Conservation (phyloP, 768 basidiomycete species). For the Boletales sp. region DNA sequence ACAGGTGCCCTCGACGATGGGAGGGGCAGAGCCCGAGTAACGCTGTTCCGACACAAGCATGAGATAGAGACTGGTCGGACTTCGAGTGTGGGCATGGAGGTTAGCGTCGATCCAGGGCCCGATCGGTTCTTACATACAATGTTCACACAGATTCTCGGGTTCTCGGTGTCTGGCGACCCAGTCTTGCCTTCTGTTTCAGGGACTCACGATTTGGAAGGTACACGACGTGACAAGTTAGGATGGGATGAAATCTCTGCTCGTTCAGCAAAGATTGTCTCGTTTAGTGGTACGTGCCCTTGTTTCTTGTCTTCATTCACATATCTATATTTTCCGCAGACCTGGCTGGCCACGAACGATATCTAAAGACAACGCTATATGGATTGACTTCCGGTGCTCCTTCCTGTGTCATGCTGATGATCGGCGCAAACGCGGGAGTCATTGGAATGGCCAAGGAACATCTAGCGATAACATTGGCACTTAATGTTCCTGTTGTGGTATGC, state of each 20-base stretch:
- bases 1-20: slow-evolving; percentile 78
- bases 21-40: slow-evolving; percentile 76
- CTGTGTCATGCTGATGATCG: slow-evolving; percentile 90
- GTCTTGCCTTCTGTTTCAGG: slow-evolving; percentile 67
- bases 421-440: slow-evolving; percentile 89
- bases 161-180: slow-evolving; percentile 69
- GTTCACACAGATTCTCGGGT: slow-evolving; percentile 74
- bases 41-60: slow-evolving; percentile 94
- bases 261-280: slow-evolving; percentile 90
- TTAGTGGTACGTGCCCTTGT: slow-evolving; percentile 57
- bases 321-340: slow-evolving; percentile 53
- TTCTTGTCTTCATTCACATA: not conserved
- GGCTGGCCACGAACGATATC: slow-evolving; percentile 91
- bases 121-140: not conserved
- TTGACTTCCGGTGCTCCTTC: slow-evolving; percentile 92
- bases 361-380: slow-evolving; percentile 93
- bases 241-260: slow-evolving; percentile 95
- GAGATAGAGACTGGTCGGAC: slow-evolving; percentile 96
- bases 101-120: slow-evolving; percentile 32
- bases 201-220: slow-evolving; percentile 56
- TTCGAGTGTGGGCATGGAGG: slow-evolving; percentile 96
- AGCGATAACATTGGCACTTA: slow-evolving; percentile 89
- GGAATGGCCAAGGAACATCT: slow-evolving; percentile 96
- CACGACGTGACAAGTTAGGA: slow-evolving; percentile 80
- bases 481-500: slow-evolving; percentile 89